phyloP scores from a whole-genome alignment of 495 filamentous ascomycete genomes.

The Penicillium malachiteum region DNA sequence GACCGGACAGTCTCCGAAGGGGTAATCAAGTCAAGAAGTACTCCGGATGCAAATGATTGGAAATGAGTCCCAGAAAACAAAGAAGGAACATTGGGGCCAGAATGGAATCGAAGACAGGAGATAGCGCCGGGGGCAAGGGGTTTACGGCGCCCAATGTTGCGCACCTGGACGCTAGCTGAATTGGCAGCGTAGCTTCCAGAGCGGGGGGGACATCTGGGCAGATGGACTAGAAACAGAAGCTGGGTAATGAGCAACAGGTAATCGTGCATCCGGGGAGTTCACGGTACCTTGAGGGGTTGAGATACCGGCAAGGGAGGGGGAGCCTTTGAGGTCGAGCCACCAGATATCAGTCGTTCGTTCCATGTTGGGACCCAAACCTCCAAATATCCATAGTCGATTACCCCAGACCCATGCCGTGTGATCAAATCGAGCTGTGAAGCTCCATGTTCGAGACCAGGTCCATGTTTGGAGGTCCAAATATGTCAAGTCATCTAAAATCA shows the following conservation, averaged over 20 bases:
- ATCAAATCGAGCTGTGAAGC: conserved; percentile 89
- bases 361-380: conserved; percentile 90
- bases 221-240: conserved; percentile 40
- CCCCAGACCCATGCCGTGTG: conserved; percentile 91
- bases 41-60: conserved; percentile 90
- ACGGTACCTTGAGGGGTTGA: conserved; percentile 65
- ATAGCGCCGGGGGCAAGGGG: conserved; percentile 84
- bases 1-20: conserved; percentile 79
- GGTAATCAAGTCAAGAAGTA: conserved; percentile 88
- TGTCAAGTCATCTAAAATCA: conserved; percentile 90
- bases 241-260: conserved; percentile 42
- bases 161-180: conserved; percentile 81
- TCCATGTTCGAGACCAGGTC: conserved; percentile 96
- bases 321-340: conserved; percentile 93
- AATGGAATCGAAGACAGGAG: conserved; percentile 83
- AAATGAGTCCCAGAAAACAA: conserved; percentile 90
- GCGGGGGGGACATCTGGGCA: conserved; percentile 49
- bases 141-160: conserved; percentile 66
- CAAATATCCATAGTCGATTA: conserved; percentile 95
- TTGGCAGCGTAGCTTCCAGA: conserved; percentile 82
- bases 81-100: conserved; percentile 81
- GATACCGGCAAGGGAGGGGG: conserved; percentile 71
- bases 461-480: conserved; percentile 96
- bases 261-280: conserved; percentile 38
- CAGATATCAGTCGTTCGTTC: conserved; percentile 92